phyloP scores from a whole-genome alignment of 2,329 filamentous ascomycete species.

The Lasiodiplodia hormozganensis region DNA sequence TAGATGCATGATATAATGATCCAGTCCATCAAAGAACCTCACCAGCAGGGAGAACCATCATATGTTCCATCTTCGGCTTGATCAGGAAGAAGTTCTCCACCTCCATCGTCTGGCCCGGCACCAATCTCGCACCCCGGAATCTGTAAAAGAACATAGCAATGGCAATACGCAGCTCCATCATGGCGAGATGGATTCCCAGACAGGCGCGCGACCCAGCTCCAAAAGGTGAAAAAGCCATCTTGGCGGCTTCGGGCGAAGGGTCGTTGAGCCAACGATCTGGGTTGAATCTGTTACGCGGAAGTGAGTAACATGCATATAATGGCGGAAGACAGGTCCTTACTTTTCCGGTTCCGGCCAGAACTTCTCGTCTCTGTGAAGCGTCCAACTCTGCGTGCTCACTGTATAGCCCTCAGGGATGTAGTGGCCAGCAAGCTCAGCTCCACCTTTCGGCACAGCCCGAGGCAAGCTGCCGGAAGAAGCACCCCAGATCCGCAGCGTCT shows the following conservation, averaged over 20 bases:
- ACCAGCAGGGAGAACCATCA: neutral
- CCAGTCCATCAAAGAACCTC: neutral
- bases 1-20: too few species aligned
- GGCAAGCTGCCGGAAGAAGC: slow-evolving; percentile 36
- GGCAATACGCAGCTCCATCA: slow-evolving; percentile 62
- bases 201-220: slow-evolving; percentile 73
- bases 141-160: slow-evolving; percentile 47
- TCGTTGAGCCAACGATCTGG: slow-evolving; percentile 39
- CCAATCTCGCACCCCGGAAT: slow-evolving; percentile 43
- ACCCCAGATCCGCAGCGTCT: slow-evolving; percentile 35
- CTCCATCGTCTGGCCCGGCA: slow-evolving; percentile 50
- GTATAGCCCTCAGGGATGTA: slow-evolving; percentile 44
- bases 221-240: slow-evolving; percentile 71
- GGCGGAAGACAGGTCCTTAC: neutral
- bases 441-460: slow-evolving; percentile 40
- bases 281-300: slow-evolving; percentile 31
- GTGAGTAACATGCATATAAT: slow-evolving; percentile 32
- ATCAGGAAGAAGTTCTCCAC: slow-evolving; percentile 54
- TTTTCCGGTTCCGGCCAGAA: neutral
- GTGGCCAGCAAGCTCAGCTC: slow-evolving; percentile 41
- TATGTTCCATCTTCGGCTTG: slow-evolving; percentile 49
- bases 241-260: slow-evolving; percentile 39
- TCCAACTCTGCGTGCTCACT: slow-evolving; percentile 49
- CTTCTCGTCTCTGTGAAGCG: slow-evolving; percentile 42
- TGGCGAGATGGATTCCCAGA: slow-evolving; percentile 71